A percentile compares a stretch with the other conserved stretches of the same genome.
phyloP scores from a whole-genome alignment of 345 rosid genomes.

The Aquilaria yunnanensis region DNA sequence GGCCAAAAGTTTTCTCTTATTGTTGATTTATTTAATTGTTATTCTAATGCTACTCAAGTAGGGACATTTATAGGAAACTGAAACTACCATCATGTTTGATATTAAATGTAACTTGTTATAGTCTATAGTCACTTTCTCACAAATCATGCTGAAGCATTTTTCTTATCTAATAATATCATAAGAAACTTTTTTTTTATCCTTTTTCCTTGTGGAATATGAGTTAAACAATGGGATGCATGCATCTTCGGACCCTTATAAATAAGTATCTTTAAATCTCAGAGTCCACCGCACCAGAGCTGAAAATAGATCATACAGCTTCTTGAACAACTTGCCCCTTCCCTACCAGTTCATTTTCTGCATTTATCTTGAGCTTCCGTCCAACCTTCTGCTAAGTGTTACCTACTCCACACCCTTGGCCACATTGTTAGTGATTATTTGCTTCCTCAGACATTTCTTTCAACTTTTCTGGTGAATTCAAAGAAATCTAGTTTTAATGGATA shows the following conservation, averaged over 20 bases:
- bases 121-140: conserved; percentile 36
- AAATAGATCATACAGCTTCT: conserved; percentile 13
- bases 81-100: conserved; percentile 8
- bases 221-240: conserved; percentile 25
- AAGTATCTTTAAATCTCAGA: conserved; percentile 30
- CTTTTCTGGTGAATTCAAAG: no score
- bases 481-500: conserved; percentile 24
- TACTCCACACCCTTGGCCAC: neutral
- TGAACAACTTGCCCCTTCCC: no score
- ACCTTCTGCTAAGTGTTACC: conserved; percentile 1
- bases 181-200: conserved; percentile 25
- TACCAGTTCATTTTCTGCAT: no score
- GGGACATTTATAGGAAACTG: conserved; percentile 13
- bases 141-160: conserved; percentile 36
- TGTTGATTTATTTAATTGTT: conserved; percentile 7
- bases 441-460: no score
- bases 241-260: conserved; percentile 52
- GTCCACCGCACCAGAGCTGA: conserved; percentile 20
- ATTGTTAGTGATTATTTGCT: no score
- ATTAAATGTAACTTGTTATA: conserved; percentile 21
- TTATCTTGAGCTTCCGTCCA: neutral
- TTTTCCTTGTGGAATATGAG: conserved; percentile 5
- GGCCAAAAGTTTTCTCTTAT: conserved; percentile 22
- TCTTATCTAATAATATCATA: conserved; percentile 49
- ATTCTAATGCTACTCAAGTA: conserved; percentile 18